phyloP scores from a whole-genome alignment of 306 rosid genomes.

The Biancaea sappan region DNA sequence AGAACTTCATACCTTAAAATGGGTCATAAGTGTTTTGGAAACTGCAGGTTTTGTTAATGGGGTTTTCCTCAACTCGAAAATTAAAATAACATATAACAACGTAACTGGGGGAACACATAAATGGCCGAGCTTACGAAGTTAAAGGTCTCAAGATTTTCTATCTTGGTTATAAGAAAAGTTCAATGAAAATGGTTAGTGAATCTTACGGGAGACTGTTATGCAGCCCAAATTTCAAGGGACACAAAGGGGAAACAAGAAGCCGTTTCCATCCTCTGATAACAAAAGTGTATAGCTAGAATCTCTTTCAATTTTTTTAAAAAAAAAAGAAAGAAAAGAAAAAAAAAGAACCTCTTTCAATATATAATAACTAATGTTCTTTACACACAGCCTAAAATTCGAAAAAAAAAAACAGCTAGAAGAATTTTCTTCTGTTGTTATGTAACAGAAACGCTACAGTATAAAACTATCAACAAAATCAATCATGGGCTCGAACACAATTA shows the following conservation, averaged over 20 bases:
- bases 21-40: no score
- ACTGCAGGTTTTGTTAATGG: background rate
- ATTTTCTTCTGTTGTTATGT: conserved; percentile 32
- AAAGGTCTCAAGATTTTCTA: background rate
- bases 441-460: conserved; percentile 29
- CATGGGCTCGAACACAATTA: conserved; percentile 36
- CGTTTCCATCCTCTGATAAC: background rate
- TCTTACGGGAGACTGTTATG: background rate
- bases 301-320: no score
- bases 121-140: background rate
- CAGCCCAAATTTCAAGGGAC: background rate
- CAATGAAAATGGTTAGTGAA: background rate
- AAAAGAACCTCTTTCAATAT: conserved; percentile 23
- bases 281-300: conserved; percentile 34
- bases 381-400: conserved; percentile 34
- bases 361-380: conserved; percentile 38
- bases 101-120: background rate
- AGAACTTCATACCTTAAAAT: no score
- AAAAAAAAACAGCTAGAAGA: conserved; percentile 22
- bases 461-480: conserved; percentile 38
- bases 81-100: background rate
- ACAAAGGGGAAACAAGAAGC: background rate
- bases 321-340: no score
- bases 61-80: background rate
- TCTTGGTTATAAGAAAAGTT: background rate